These are phyloP conservation scores for Phytophthora melonis DNA, from an alignment of 352 stramenopile genomes.

Conservation along the genomic window DNA sequence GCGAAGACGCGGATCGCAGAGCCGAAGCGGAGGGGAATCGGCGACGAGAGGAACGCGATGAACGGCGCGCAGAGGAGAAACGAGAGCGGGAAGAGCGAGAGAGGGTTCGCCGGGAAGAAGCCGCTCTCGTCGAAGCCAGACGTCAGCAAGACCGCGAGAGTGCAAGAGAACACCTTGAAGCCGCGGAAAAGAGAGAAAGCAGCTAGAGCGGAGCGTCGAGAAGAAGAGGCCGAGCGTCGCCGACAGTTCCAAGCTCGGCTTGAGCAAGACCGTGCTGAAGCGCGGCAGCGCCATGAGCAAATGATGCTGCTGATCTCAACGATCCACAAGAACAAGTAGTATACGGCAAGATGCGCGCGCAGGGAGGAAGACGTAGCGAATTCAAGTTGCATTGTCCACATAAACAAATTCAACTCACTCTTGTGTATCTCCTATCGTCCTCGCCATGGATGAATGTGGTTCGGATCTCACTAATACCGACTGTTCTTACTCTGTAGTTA, in stretches of 20 bases:
- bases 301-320: not conserved
- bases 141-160: not conserved
- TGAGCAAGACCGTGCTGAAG: not conserved
- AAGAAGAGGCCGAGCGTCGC: not conserved
- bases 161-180: not conserved
- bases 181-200: not conserved
- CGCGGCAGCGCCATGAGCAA: not conserved
- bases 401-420: not conserved
- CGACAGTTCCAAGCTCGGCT: not conserved
- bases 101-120: not conserved
- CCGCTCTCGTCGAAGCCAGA: not conserved
- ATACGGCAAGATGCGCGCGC: no score
- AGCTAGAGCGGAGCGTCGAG: not conserved
- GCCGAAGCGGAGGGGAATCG: not conserved
- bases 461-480: not conserved
- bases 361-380: not conserved
- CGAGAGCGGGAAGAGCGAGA: not conserved
- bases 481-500: not conserved
- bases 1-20: not conserved
- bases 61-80: not conserved
- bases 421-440: slow-evolving; percentile 1
- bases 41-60: not conserved
- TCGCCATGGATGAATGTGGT: not conserved
- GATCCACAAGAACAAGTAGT: not conserved
- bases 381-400: not conserved